Percentiles rank a stretch among this genome's conserved stretches.
Conservation (phyloP, 306 rosid genomes). For the Cyclanthera cordifolia region DNA sequence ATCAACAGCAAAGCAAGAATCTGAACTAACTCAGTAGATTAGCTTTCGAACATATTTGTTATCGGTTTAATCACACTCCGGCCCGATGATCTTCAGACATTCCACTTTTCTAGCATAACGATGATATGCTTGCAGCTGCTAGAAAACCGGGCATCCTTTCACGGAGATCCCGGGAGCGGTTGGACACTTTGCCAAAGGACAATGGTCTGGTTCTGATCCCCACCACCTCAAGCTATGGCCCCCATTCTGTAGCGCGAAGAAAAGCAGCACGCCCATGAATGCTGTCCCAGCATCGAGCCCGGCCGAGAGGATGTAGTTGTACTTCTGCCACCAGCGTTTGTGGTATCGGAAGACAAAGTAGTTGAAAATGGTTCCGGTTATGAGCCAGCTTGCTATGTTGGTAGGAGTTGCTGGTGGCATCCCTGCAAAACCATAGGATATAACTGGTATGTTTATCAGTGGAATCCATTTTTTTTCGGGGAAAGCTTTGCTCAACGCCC, state of each 20-base stretch:
- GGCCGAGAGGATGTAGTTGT: constrained; percentile 80
- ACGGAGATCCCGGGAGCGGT: constrained; percentile 73
- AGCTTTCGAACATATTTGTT: neutral
- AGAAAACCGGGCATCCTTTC: constrained; percentile 69
- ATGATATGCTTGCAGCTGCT: neutral
- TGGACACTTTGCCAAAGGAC: constrained; percentile 86
- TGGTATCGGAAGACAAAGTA: constrained; percentile 72
- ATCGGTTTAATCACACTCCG: too few relatives aligned
- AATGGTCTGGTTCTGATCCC: constrained; percentile 73
- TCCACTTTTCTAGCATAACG: neutral
- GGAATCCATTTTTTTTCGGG: constrained; percentile 88
- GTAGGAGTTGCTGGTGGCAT: constrained; percentile 99
- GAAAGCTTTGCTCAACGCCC: constrained; percentile 68
- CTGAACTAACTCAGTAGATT: neutral
- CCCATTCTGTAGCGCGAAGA: constrained; percentile 67
- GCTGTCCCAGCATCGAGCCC: constrained; percentile 97
- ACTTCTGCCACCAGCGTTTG: constrained; percentile 95
- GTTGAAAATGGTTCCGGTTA: constrained; percentile 83
- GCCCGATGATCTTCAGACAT: neutral
- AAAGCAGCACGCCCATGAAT: constrained; percentile 81
- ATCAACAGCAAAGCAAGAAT: neutral
- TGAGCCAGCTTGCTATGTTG: constrained; percentile 89
- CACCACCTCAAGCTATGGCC: constrained; percentile 65
- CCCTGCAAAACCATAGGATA: constrained; percentile 87
- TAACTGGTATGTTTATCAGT: constrained; percentile 81